Percentiles rank a stretch among this genome's conserved stretches.
phyloP scores from a whole-genome alignment of 306 rosid species.

The Dryas drummondii region DNA sequence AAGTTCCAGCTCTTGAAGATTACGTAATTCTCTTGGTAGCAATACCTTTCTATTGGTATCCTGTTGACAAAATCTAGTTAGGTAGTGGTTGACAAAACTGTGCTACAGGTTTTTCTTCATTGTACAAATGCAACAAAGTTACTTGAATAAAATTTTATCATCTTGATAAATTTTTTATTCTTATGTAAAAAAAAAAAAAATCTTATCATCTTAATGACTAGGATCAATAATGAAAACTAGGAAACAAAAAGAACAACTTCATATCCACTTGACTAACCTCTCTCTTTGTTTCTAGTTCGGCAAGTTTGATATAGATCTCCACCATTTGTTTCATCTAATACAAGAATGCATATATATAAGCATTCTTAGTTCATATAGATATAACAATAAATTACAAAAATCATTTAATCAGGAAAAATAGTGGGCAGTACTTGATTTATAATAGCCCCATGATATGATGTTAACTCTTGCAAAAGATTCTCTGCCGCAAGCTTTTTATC shows the following conservation, averaged over 20 bases:
- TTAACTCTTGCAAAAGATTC: constrained; percentile 67
- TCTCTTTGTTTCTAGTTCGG: constrained; percentile 84
- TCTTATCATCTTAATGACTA: constrained; percentile 5
- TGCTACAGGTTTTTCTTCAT: constrained; percentile 7
- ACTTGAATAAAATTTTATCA: background rate
- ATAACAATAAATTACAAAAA: background rate
- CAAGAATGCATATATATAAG: background rate
- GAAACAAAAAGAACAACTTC: constrained; percentile 20
- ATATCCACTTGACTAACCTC: constrained; percentile 50
- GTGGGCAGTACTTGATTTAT: constrained; percentile 59
- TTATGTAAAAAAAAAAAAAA: too few species aligned
- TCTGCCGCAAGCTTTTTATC: constrained; percentile 95
- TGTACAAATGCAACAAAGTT: constrained; percentile 4
- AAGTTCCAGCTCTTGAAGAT: constrained; percentile 71
- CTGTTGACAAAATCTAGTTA: constrained; percentile 49
- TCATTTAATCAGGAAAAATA: background rate
- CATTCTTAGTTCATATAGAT: constrained; percentile 9
- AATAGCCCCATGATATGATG: constrained; percentile 65
- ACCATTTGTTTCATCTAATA: constrained; percentile 91
- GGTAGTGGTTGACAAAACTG: constrained; percentile 15
- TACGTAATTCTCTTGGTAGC: constrained; percentile 87
- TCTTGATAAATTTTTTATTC: too few species aligned
- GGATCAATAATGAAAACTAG: constrained; percentile 19
- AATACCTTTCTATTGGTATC: constrained; percentile 71
- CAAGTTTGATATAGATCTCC: constrained; percentile 92